Percentiles rank a stretch among this genome's conserved stretches.
These are phyloP conservation scores for Dryas octopetala DNA, from an alignment of 306 rosid genomes.

Conservation along the genomic window DNA sequence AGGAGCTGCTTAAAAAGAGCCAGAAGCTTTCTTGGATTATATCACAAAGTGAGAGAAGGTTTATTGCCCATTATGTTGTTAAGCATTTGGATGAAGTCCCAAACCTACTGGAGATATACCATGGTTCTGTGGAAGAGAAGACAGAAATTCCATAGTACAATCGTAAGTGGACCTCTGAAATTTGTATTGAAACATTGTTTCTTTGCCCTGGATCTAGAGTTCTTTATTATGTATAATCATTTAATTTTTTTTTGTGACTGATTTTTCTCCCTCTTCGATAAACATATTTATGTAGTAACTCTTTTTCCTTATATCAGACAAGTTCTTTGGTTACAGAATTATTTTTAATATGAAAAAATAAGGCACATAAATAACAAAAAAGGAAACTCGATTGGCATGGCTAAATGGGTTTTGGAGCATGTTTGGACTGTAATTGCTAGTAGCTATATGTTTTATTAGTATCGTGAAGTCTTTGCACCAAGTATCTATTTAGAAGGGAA, in stretches of 20 bases:
- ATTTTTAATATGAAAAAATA: too few relatives aligned
- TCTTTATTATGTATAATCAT: background rate
- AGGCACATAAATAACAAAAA: too few relatives aligned
- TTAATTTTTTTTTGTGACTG: background rate
- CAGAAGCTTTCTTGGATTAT: conserved; percentile 1
- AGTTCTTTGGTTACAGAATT: background rate
- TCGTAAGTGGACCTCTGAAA: background rate
- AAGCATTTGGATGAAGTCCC: conserved; percentile 20
- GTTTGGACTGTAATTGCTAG: too few relatives aligned
- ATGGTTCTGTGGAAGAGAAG: background rate
- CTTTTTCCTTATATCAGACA: background rate
- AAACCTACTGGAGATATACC: conserved; percentile 18
- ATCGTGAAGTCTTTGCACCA: background rate
- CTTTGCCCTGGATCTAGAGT: background rate
- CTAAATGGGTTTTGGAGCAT: too few relatives aligned
- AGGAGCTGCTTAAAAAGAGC: conserved; percentile 5
- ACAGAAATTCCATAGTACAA: background rate
- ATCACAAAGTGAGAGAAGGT: background rate
- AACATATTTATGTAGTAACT: too few relatives aligned
- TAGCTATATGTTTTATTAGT: too few relatives aligned
- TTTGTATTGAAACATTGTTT: background rate
- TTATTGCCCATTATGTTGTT: conserved; percentile 5
- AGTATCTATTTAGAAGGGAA: background rate
- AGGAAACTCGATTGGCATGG: too few relatives aligned
- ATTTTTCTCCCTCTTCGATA: background rate